phyloP scores from a whole-genome alignment of 2,329 filamentous ascomycete genomes.

The Colletotrichum plurivorum region DNA sequence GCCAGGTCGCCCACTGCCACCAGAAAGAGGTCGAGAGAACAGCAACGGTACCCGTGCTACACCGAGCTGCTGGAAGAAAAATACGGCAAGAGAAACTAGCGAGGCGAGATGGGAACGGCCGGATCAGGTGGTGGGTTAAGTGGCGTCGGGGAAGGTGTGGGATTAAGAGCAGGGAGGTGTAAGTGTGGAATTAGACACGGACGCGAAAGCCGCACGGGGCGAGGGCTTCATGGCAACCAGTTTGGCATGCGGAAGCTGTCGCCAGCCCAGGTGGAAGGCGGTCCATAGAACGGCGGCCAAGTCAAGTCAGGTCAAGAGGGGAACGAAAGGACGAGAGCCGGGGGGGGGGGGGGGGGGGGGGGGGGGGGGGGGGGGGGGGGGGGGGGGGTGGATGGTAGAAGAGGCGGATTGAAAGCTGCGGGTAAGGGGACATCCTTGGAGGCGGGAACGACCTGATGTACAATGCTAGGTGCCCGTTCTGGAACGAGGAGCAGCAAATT shows the following conservation, averaged over 20 bases:
- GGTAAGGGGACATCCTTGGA: slow-evolving; percentile 34
- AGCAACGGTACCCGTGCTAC: slow-evolving; percentile 1
- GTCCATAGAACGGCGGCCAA: neutral
- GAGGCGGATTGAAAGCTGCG: slow-evolving; percentile 30
- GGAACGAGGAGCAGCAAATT: slow-evolving; percentile 38
- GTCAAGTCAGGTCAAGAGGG: neutral
- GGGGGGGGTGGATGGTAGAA: slow-evolving; percentile 29
- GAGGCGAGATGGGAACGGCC: slow-evolving; percentile 24
- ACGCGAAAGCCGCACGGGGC: slow-evolving; percentile 4
- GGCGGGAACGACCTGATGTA: slow-evolving; percentile 37
- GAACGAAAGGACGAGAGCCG: neutral
- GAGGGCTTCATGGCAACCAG: slow-evolving; percentile 7
- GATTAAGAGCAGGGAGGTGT: slow-evolving; percentile 22
- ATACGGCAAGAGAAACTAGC: slow-evolving; percentile 14
- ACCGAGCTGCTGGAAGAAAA: slow-evolving; percentile 27
- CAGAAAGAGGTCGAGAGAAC: slow-evolving; percentile 23
- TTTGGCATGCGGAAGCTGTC: slow-evolving; percentile 6
- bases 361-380: slow-evolving; percentile 15
- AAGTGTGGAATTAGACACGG: slow-evolving; percentile 12
- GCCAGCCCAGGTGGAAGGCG: slow-evolving; percentile 23
- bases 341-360: slow-evolving; percentile 20
- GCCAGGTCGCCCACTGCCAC: slow-evolving; percentile 8
- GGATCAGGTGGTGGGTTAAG: slow-evolving; percentile 32
- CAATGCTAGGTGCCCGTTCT: slow-evolving; percentile 37
- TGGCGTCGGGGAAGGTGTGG: slow-evolving; percentile 34